Evolutionary conservation across 164 flowering plant genomes (phyloP).

Genomic region (Macadamia tetraphylla): DNA sequence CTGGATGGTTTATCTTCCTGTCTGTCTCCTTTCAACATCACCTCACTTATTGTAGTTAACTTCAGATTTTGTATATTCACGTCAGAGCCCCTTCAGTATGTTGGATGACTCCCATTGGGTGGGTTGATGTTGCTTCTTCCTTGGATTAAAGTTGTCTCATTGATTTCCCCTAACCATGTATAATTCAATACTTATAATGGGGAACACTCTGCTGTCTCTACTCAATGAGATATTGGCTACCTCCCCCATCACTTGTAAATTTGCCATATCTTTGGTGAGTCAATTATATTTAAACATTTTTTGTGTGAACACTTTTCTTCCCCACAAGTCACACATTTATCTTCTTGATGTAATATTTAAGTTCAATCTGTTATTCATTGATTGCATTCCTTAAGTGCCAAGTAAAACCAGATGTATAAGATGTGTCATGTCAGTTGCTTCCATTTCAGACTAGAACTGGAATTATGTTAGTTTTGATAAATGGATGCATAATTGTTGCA

Average conservation of each 20-base stretch:
- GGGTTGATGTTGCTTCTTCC: background rate
- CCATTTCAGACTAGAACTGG: no score
- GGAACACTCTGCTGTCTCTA: background rate
- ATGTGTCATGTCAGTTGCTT: no score
- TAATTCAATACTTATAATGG: background rate
- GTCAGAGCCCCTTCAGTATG: background rate
- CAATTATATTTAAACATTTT: no score
- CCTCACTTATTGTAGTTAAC: background rate
- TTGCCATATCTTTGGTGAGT: background rate
- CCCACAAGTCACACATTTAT: no score
- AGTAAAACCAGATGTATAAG: no score
- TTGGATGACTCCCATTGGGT: background rate
- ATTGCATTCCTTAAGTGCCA: no score
- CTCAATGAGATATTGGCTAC: background rate
- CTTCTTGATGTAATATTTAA: no score
- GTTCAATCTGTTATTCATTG: no score
- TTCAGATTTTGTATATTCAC: background rate
- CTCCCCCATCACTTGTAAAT: slow-evolving; percentile 1
- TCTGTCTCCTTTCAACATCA: background rate
- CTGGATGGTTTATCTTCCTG: background rate
- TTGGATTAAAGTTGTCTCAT: background rate
- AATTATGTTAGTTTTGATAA: no score
- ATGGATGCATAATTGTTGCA: no score
- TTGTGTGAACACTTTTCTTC: no score
- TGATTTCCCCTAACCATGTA: background rate